Conservation (phyloP, 1,284 basidiomycete genomes). For the Exobasidium cylindrosporum region DNA sequence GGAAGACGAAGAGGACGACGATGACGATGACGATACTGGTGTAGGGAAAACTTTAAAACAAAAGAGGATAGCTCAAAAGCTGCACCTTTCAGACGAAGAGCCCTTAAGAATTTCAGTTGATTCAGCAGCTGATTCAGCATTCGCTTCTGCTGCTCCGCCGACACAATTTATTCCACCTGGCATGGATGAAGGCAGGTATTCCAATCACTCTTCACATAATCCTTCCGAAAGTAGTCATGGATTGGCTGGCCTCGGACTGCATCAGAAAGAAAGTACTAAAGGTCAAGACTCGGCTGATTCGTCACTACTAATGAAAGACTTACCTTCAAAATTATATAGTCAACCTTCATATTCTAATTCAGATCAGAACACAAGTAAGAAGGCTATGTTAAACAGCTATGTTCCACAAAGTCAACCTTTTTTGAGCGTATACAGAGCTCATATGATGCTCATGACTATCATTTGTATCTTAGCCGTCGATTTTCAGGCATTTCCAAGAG, state of each 20-base stretch:
- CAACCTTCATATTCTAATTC: neutral
- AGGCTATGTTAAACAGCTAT: neutral
- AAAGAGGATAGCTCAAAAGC: neutral
- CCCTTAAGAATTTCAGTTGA: slow-evolving; percentile 41
- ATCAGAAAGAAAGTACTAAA: neutral
- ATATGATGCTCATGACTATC: slow-evolving; percentile 92
- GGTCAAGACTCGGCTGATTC: neutral
- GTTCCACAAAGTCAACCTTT: slow-evolving; percentile 57
- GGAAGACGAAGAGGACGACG: slow-evolving; percentile 22
- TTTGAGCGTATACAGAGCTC: slow-evolving; percentile 82
- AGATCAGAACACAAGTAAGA: neutral
- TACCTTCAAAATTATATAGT: neutral
- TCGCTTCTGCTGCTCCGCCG: slow-evolving; percentile 30
- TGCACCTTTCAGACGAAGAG: slow-evolving; percentile 12
- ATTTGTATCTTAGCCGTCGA: slow-evolving; percentile 93
- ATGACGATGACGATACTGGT: neutral
- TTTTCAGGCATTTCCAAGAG: slow-evolving; percentile 75
- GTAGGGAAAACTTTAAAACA: neutral
- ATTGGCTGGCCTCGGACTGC: neutral
- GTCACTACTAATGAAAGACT: neutral
- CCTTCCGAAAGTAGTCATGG: neutral
- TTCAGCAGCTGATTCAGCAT: slow-evolving; percentile 36
- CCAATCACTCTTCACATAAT: neutral
- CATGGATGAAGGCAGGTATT: neutral
- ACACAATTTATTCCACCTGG: slow-evolving; percentile 26